phyloP scores from a whole-genome alignment of 2,329 filamentous ascomycete genomes.

The Xylariaceae sp. region DNA sequence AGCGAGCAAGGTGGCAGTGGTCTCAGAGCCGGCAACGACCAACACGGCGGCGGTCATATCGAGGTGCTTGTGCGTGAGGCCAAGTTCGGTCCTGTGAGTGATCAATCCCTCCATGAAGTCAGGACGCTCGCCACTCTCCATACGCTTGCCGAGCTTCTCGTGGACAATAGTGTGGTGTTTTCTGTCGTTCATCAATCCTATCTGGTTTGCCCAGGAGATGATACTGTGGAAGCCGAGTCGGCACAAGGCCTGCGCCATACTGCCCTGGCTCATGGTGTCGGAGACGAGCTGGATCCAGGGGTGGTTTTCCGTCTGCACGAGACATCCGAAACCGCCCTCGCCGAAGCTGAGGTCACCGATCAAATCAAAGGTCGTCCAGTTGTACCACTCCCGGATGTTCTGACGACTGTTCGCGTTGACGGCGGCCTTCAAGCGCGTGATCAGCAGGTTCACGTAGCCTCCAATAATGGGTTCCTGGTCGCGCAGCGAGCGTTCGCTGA shows the following conservation, averaged over 20 bases:
- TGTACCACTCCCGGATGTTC: slow-evolving; percentile 36
- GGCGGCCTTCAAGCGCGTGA: slow-evolving; percentile 23
- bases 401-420: slow-evolving; percentile 1
- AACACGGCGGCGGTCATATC: slow-evolving; percentile 24
- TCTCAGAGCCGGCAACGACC: slow-evolving; percentile 45
- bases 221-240: slow-evolving; percentile 7
- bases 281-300: slow-evolving; percentile 32
- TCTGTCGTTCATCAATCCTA: slow-evolving; percentile 2
- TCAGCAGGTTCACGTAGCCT: slow-evolving; percentile 34
- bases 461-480: slow-evolving; percentile 38
- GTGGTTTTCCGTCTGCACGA: slow-evolving; percentile 30
- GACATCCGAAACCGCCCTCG: slow-evolving; percentile 32
- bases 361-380: slow-evolving; percentile 38
- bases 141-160: slow-evolving; percentile 26
- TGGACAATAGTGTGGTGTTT: slow-evolving; percentile 18
- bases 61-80: slow-evolving; percentile 15
- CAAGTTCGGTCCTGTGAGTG: slow-evolving; percentile 25
- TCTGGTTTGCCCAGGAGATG: slow-evolving; percentile 6
- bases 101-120: slow-evolving; percentile 32
- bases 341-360: slow-evolving; percentile 44
- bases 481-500: slow-evolving; percentile 36
- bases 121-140: slow-evolving; percentile 24
- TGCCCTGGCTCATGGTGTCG: slow-evolving; percentile 20
- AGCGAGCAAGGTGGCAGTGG: slow-evolving; percentile 42
- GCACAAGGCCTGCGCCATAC: slow-evolving; percentile 7